These are phyloP conservation scores for Helotiales sp. DNA, from an alignment of 2,329 filamentous ascomycete genomes.

Conservation along the genomic window DNA sequence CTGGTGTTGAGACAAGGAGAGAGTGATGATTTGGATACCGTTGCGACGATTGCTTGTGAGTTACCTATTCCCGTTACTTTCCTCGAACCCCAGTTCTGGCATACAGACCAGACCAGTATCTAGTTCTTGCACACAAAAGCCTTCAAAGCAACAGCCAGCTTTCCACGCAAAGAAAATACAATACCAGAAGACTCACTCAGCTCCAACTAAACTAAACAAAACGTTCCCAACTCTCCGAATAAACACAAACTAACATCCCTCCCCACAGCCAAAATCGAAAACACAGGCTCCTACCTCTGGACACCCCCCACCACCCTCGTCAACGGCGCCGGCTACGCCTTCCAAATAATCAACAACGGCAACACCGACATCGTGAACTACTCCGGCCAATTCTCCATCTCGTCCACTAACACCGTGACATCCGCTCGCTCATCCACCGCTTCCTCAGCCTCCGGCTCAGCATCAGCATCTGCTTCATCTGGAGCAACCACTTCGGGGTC, in stretches of 20 bases:
- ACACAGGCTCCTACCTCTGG: conserved; percentile 36
- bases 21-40: conserved; percentile 20
- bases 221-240: too few species aligned
- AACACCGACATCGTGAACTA: conserved; percentile 37
- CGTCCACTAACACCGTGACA: conserved; percentile 29
- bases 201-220: too few species aligned
- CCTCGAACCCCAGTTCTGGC: not conserved
- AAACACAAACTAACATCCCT: not conserved
- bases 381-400: conserved; percentile 37
- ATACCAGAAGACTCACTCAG: too few species aligned
- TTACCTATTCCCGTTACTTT: not conserved
- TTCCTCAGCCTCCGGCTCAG: not conserved
- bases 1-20: conserved; percentile 33
- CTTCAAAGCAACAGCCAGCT: not conserved
- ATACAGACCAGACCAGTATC: not conserved
- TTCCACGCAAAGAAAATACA: too few species aligned
- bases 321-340: conserved; percentile 32
- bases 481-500: not conserved
- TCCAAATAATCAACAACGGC: conserved; percentile 37
- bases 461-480: not conserved
- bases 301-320: conserved; percentile 28
- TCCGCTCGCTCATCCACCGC: not conserved
- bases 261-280: conserved; percentile 28
- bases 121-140: not conserved
- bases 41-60: conserved; percentile 37